A percentile compares a stretch with the other conserved stretches of the same genome.
Evolutionary conservation across 2,329 filamentous ascomycete genomes (phyloP).

Genomic region (Fusarium oligoseptatum): DNA sequence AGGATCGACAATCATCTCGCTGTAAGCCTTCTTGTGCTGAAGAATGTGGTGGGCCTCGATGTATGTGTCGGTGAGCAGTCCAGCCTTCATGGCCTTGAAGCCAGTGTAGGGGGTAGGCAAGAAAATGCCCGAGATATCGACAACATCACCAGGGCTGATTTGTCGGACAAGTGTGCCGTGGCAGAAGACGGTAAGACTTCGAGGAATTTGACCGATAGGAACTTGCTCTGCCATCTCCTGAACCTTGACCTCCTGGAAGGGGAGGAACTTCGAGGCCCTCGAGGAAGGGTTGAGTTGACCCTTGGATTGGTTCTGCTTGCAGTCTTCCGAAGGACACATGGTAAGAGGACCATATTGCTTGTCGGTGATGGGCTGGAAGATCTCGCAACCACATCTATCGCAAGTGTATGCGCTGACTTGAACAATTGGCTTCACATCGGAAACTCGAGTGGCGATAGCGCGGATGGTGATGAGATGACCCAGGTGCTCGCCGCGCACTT

Average conservation of each 20-base stretch:
- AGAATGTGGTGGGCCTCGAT: slow-evolving; percentile 92
- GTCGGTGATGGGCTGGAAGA: slow-evolving; percentile 94
- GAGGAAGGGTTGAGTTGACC: slow-evolving; percentile 95
- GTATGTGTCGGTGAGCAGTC: slow-evolving; percentile 96
- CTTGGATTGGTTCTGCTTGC: slow-evolving; percentile 89
- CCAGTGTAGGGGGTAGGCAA: slow-evolving; percentile 98
- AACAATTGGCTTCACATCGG: slow-evolving; percentile 97
- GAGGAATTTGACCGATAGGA: slow-evolving; percentile 95
- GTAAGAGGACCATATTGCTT: slow-evolving; percentile 91
- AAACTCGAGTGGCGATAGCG: slow-evolving; percentile 94
- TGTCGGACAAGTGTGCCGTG: slow-evolving; percentile 88
- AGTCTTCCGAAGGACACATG: slow-evolving; percentile 91
- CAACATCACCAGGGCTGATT: slow-evolving; percentile 92
- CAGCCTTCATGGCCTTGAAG: slow-evolving; percentile 96
- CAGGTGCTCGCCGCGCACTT: slow-evolving; percentile 92
- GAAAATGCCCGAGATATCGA: slow-evolving; percentile 96
- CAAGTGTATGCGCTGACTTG: slow-evolving; percentile 98
- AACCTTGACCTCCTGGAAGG: slow-evolving; percentile 98
- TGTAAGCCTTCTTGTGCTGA: slow-evolving; percentile 98
- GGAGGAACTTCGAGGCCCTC: slow-evolving; percentile 95
- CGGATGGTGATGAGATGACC: slow-evolving; percentile 94
- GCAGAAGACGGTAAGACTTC: slow-evolving; percentile 89
- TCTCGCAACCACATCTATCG: slow-evolving; percentile 94
- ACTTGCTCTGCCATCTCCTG: slow-evolving; percentile 99
- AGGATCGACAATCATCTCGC: slow-evolving; percentile 87